Evolutionary conservation across 169 alveolate species (phyloP).

Genomic region (Plasmodium vinckei): DNA sequence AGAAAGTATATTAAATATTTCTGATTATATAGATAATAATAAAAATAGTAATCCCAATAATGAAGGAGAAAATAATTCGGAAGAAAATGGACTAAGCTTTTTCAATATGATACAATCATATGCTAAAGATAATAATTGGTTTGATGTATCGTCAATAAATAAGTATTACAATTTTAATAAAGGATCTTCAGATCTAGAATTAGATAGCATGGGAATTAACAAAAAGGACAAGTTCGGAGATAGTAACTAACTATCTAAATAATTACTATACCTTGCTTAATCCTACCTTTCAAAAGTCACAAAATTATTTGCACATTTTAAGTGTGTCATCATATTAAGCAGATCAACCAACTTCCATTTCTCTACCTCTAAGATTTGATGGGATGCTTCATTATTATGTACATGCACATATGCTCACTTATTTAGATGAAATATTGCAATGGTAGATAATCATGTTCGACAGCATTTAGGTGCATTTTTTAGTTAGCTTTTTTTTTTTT

Average conservation of each 20-base stretch:
- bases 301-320: too few species aligned
- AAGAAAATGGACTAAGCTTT: conserved; percentile 31
- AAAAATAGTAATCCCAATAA: conserved; percentile 9
- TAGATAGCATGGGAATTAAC: conserved; percentile 27
- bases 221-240: conserved; percentile 14
- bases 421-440: too few species aligned
- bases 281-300: too few species aligned
- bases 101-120: conserved; percentile 60
- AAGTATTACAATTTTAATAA: conserved; percentile 57
- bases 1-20: conserved; percentile 47
- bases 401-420: too few species aligned
- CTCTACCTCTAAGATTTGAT: too few species aligned
- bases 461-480: too few species aligned
- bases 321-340: too few species aligned
- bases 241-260: background rate
- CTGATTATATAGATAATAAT: conserved; percentile 37
- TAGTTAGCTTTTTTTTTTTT: too few species aligned
- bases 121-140: conserved; percentile 74
- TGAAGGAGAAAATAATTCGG: background rate
- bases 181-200: conserved; percentile 22
- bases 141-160: conserved; percentile 65
- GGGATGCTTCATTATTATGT: too few species aligned
- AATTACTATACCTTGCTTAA: background rate
- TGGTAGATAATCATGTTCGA: too few species aligned
- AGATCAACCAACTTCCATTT: too few species aligned